Evolutionary conservation across 106 monocot genomes (phyloP), one percentile per base, ranked within the genome.

Genomic region (Amphibolis antarctica): DNA sequence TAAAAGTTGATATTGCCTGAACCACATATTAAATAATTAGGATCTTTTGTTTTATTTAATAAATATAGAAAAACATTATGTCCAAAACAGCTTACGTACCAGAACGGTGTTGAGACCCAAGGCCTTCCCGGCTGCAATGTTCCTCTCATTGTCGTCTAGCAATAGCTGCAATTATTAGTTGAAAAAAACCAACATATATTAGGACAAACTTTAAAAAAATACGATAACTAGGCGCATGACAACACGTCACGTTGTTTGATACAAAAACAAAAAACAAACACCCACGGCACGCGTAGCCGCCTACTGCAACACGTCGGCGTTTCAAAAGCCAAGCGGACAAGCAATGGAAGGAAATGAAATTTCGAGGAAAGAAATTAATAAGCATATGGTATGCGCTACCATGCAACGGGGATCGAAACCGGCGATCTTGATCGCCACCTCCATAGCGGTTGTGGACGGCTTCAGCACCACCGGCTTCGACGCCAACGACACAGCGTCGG

Each of bases 81-180:
- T n/a, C n/a, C n/a, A n/a, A n/a, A n/a, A n/a, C n/a, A 43, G 20
- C 42, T 42, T 61, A 44, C 42, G 77, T 75, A 93, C 93, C 83
- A 93, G 55, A 42, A 67, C 81, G 14, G 93, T 88, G 59, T 59
- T 63, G 44, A 93, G 83, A 1, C 88, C 83, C 23, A 61, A n/a
- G 1, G 83, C 74, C 75, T 93, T 93, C 44, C 81, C 93, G 1
- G 85, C 75, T 6, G 83, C 78, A 52, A 93, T 79, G 75, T 93
- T 93, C 70, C 83, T 88, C 74, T 88, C 93, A 42, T 68, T 93
- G 59, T 93, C 93, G 61, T 93, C 93, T 19, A 93, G 61, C 67
- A 93, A 93, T 28, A 61, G n/a, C 60, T 20, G 52, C 7, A 36
- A 36, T 4, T 36, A 4, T 36, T 36, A 36, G n/a, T n/a, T n/a